phyloP scores from a whole-genome alignment of 176 grass and related monocot species.

The Juncus inflexus region DNA sequence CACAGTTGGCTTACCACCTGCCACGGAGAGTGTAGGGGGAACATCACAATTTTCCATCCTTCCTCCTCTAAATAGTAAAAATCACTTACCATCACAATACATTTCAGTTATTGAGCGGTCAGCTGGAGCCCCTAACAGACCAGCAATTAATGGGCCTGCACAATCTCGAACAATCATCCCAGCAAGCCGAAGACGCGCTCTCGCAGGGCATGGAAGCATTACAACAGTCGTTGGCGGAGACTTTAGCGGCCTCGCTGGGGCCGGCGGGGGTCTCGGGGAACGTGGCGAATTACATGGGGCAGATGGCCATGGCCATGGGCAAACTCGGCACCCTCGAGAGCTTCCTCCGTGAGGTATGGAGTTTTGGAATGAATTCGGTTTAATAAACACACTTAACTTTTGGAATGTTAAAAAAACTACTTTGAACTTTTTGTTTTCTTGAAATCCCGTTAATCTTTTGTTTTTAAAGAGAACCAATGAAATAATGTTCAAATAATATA shows the following conservation, averaged over 20 bases:
- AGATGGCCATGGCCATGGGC: slow-evolving; percentile 99
- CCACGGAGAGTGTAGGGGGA: too few species aligned
- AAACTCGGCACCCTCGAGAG: slow-evolving; percentile 96
- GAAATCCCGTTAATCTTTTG: too few species aligned
- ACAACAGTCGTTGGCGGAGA: slow-evolving; percentile 92
- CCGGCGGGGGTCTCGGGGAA: slow-evolving; percentile 73
- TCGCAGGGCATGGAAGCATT: slow-evolving; percentile 96
- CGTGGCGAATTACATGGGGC: slow-evolving; percentile 97
- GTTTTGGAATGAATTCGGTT: too few species aligned
- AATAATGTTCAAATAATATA: too few species aligned
- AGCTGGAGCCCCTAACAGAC: slow-evolving; percentile 92
- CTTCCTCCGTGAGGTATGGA: slow-evolving; percentile 80
- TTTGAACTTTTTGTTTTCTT: too few species aligned
- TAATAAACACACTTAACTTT: too few species aligned
- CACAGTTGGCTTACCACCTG: too few species aligned
- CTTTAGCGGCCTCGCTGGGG: slow-evolving; percentile 73
- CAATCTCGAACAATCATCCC: slow-evolving; percentile 86
- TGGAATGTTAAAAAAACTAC: too few species aligned
- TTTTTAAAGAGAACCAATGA: too few species aligned
- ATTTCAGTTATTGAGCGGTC: slow-evolving; percentile 57
- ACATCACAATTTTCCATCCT: too few species aligned
- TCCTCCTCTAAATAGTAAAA: too few species aligned
- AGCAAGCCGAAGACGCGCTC: slow-evolving; percentile 94
- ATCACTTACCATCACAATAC: too few species aligned
- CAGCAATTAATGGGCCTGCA: slow-evolving; percentile 63